Conservation (phyloP, 2,329 filamentous ascomycete species). For the Raffaelea ambrosiae region DNA sequence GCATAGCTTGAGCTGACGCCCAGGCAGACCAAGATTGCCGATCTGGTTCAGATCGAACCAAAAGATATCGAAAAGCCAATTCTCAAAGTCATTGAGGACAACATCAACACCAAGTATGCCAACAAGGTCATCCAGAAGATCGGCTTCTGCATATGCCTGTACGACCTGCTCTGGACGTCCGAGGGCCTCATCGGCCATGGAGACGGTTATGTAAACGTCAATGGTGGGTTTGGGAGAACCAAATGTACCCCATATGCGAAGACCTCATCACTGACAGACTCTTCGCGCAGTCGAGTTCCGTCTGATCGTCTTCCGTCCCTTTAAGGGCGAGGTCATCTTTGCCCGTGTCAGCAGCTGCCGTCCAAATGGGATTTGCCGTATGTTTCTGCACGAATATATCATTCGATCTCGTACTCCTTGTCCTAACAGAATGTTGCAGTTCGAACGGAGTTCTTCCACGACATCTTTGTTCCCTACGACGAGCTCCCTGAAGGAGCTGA, state of each 20-base stretch:
- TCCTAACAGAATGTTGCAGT: slow-evolving; percentile 38
- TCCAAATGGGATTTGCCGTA: slow-evolving; percentile 16
- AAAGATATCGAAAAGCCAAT: slow-evolving; percentile 81
- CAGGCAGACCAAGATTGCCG: slow-evolving; percentile 76
- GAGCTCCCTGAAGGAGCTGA: slow-evolving; percentile 67
- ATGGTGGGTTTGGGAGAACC: slow-evolving; percentile 51
- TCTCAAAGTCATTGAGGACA: slow-evolving; percentile 82
- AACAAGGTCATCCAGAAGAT: slow-evolving; percentile 95
- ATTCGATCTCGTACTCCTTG: background rate
- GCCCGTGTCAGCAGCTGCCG: slow-evolving; percentile 69
- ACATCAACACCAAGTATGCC: slow-evolving; percentile 93
- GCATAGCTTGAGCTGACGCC: background rate
- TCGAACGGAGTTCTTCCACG: slow-evolving; percentile 85
- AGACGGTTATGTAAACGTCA: slow-evolving; percentile 86
- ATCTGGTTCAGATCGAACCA: slow-evolving; percentile 87
- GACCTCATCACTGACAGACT: slow-evolving; percentile 7
- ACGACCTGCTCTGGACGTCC: slow-evolving; percentile 80
- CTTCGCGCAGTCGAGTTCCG: slow-evolving; percentile 70
- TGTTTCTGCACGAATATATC: slow-evolving; percentile 2
- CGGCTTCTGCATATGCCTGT: slow-evolving; percentile 87
- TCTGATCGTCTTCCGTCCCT: slow-evolving; percentile 87
- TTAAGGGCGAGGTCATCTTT: slow-evolving; percentile 86
- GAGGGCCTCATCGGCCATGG: slow-evolving; percentile 93
- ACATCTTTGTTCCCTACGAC: slow-evolving; percentile 71
- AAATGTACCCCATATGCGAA: background rate